These are phyloP conservation scores for Podaxis sp. DNA, from an alignment of 768 basidiomycete genomes.

Conservation along the genomic window DNA sequence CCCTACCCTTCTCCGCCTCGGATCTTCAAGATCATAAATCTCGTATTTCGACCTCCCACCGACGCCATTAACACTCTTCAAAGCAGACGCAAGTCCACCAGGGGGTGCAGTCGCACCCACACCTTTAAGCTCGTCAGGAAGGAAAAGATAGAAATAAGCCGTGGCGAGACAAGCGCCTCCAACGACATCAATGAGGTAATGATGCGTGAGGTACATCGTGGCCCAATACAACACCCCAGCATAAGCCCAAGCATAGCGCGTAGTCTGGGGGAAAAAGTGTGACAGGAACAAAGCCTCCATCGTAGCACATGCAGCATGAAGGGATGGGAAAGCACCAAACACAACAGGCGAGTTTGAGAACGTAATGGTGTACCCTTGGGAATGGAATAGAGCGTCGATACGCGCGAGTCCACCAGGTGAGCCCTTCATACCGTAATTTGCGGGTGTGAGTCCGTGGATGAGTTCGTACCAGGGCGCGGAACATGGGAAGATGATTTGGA, in stretches of 20 bases:
- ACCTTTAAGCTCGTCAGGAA: constrained; percentile 75
- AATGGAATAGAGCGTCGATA: constrained; percentile 84
- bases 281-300: constrained; percentile 90
- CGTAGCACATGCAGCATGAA: constrained; percentile 89
- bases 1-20: constrained; percentile 28
- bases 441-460: constrained; percentile 93
- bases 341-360: constrained; percentile 90
- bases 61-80: background rate
- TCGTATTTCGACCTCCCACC: constrained; percentile 53
- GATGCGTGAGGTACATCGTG: constrained; percentile 98
- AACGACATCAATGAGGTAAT: constrained; percentile 98
- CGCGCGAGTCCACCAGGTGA: constrained; percentile 91
- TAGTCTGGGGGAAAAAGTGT: constrained; percentile 85
- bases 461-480: constrained; percentile 98
- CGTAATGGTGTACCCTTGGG: constrained; percentile 66
- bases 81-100: constrained; percentile 3
- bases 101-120: constrained; percentile 47
- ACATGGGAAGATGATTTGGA: constrained; percentile 88
- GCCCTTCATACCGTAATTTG: constrained; percentile 87
- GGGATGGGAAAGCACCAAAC: constrained; percentile 94
- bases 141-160: constrained; percentile 80
- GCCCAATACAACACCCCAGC: constrained; percentile 90
- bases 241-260: constrained; percentile 75
- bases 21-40: constrained; percentile 71
- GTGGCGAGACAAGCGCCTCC: constrained; percentile 90